Conservation (phyloP, 345 rosid species). For the Hibiscus tridactylites region DNA sequence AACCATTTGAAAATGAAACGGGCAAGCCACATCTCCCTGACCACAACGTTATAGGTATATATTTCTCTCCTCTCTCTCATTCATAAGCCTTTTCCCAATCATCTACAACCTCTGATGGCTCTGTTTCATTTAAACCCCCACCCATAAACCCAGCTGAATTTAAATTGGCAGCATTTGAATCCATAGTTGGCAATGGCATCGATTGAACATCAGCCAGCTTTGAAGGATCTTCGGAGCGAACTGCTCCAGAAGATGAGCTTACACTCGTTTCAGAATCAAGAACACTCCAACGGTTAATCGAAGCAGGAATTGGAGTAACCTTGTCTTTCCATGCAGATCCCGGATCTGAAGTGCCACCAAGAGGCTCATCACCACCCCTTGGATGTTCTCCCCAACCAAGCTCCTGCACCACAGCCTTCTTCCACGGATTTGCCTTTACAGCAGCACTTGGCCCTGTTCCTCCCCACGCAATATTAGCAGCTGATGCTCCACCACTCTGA, state of each 20-base stretch:
- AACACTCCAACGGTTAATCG: conserved; percentile 63
- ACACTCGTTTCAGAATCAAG: conserved; percentile 39
- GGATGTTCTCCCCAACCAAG: background rate
- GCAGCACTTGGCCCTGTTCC: conserved; percentile 21
- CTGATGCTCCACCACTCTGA: conserved; percentile 36
- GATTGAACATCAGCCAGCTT: conserved; percentile 1
- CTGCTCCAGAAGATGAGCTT: conserved; percentile 26
- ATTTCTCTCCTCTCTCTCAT: conserved; percentile 11
- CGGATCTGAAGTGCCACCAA: conserved; percentile 25
- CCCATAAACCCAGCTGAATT: conserved; percentile 20
- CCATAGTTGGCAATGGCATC: conserved; percentile 1
- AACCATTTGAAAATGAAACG: background rate
- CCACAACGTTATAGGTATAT: background rate
- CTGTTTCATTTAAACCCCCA: conserved; percentile 18
- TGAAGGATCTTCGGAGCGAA: conserved; percentile 16
- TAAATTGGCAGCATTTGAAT: conserved; percentile 25
- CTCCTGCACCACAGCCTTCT: conserved; percentile 46
- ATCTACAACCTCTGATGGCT: conserved; percentile 48
- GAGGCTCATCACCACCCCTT: conserved; percentile 57
- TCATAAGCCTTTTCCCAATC: conserved; percentile 91
- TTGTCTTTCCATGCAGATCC: conserved; percentile 41
- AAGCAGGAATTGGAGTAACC: conserved; percentile 44
- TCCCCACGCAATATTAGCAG: conserved; percentile 58
- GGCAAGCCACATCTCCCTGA: background rate
- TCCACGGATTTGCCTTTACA: conserved; percentile 69